Percentiles rank a stretch among this genome's conserved stretches.
These are phyloP conservation scores for Cornus kousa DNA, from an alignment of 148 eudicot species.

Conservation along the genomic window DNA sequence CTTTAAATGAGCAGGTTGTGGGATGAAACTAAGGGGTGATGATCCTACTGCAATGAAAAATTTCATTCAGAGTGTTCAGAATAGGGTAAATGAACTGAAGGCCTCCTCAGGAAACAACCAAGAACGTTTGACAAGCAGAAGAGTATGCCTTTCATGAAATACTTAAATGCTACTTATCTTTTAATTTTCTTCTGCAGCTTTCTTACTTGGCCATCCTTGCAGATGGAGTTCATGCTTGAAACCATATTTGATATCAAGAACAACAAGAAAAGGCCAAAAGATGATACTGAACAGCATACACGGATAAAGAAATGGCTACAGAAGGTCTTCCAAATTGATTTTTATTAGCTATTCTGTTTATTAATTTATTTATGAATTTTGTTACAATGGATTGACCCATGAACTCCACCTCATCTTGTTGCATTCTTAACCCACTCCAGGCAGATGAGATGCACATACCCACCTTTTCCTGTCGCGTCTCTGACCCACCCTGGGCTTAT, in stretches of 20 bases:
- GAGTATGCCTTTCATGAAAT: slow-evolving; percentile 44
- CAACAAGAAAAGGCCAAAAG: slow-evolving; percentile 76
- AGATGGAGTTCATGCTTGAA: slow-evolving; percentile 99
- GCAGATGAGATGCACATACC: too few species aligned
- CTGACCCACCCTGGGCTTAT: too few species aligned
- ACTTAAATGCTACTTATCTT: background rate
- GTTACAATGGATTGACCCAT: too few species aligned
- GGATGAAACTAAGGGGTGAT: slow-evolving; percentile 87
- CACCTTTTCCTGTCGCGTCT: too few species aligned
- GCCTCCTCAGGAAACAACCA: slow-evolving; percentile 46
- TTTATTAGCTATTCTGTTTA: background rate
- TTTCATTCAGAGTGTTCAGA: slow-evolving; percentile 68
- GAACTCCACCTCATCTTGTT: too few species aligned
- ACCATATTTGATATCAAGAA: slow-evolving; percentile 93
- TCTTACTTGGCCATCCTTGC: slow-evolving; percentile 23
- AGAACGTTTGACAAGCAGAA: slow-evolving; percentile 48
- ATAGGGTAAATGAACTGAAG: slow-evolving; percentile 71
- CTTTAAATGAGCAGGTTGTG: slow-evolving; percentile 62
- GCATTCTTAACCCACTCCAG: too few species aligned
- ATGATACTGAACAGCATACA: slow-evolving; percentile 68
- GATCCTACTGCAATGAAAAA: slow-evolving; percentile 88
- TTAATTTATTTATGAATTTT: too few species aligned
- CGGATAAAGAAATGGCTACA: slow-evolving; percentile 94
- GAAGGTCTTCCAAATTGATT: slow-evolving; percentile 40
- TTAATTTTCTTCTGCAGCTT: slow-evolving; percentile 1